Evolutionary conservation across 192 early-diverging fungal genomes (phyloP).

Genomic region (Piromyces sp.): DNA sequence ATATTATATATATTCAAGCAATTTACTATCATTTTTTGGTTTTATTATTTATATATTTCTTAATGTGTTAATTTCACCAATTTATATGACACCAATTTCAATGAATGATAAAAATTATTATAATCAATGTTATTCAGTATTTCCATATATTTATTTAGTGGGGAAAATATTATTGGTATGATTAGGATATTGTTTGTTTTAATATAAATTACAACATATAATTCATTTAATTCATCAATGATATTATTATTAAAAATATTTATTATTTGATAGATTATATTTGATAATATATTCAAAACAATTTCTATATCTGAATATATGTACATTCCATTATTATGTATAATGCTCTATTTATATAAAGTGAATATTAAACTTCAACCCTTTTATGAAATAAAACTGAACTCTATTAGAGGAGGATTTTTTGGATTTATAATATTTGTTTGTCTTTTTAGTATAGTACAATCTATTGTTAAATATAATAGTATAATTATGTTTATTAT

Average conservation of each 20-base stretch:
- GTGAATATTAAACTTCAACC: not conserved
- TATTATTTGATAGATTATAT: not conserved
- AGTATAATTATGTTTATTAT: not conserved
- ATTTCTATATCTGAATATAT: not conserved
- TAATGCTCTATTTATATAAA: not conserved
- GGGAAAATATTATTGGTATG: not conserved
- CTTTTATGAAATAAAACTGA: not conserved
- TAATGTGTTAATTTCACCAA: not conserved
- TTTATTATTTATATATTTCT: no score
- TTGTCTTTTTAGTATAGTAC: not conserved
- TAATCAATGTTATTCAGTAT: not conserved
- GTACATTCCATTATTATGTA: not conserved
- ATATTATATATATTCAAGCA: no score
- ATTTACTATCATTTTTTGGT: no score
- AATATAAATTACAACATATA: no score
- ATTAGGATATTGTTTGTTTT: no score
- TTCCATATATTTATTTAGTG: not conserved
- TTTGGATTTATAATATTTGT: not conserved
- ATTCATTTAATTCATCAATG: no score
- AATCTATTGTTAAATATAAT: not conserved
- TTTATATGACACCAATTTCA: not conserved
- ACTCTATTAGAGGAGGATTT: not conserved
- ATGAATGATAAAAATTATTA: not conserved
- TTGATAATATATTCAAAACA: not conserved
- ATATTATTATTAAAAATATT: no score